These are phyloP conservation scores for Avena eriantha DNA, from an alignment of 176 grass and related monocot genomes.

Conservation along the genomic window DNA sequence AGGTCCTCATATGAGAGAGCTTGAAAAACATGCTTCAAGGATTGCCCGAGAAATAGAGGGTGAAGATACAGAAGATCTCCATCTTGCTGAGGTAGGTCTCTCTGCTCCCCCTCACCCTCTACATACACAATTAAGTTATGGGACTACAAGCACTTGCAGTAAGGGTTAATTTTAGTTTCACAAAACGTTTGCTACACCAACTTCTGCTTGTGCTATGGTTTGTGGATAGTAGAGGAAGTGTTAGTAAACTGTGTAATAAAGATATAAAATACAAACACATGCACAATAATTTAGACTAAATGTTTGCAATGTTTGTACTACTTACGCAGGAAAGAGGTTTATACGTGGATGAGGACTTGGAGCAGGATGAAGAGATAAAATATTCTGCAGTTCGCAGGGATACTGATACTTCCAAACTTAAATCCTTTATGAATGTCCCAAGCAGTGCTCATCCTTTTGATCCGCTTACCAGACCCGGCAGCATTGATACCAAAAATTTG, in stretches of 20 bases:
- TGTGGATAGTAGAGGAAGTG: conserved; percentile 24
- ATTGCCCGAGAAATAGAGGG: conserved; percentile 96
- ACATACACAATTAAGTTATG: neutral
- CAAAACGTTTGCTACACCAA: neutral
- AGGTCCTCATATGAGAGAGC: conserved; percentile 90
- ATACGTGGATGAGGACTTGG: conserved; percentile 67
- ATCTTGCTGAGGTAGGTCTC: conserved; percentile 90
- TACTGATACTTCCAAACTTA: conserved; percentile 55
- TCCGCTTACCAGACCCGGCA: conserved; percentile 36
- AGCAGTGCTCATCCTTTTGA: conserved; percentile 34
- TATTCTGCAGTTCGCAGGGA: conserved; percentile 92
- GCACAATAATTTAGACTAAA: conserved; percentile 20
- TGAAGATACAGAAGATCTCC: conserved; percentile 87
- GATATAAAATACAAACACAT: neutral
- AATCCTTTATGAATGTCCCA: conserved; percentile 23
- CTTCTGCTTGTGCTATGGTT: neutral
- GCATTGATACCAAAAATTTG: conserved; percentile 37
- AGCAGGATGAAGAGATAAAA: conserved; percentile 91
- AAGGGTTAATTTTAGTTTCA: neutral
- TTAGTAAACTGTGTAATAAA: neutral
- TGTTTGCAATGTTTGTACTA: conserved; percentile 33
- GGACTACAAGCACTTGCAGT: neutral
- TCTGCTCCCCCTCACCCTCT: neutral
- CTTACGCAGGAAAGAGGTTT: conserved; percentile 85
- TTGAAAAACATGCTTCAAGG: conserved; percentile 86